A percentile compares a stretch with the other conserved stretches of the same genome.
These are phyloP conservation scores for Paecilomyces fulvus DNA, from an alignment of 2,329 filamentous ascomycete species.

Conservation along the genomic window DNA sequence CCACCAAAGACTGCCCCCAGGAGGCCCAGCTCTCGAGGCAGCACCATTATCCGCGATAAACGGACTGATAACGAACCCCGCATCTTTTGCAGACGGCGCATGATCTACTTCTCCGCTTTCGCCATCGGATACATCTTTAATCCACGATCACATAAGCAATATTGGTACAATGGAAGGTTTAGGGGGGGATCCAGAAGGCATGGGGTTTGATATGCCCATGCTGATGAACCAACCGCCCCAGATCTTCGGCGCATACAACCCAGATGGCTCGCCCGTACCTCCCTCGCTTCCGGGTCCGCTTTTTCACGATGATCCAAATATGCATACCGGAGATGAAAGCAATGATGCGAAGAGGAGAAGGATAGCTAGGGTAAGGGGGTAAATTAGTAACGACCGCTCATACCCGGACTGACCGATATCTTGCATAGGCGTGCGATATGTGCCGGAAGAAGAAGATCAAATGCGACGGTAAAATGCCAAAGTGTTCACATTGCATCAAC, in stretches of 20 bases:
- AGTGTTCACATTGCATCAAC: slow-evolving; percentile 92
- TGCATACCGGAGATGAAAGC: slow-evolving; percentile 42
- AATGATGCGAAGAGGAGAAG: slow-evolving; percentile 82
- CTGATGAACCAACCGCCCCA: slow-evolving; percentile 58
- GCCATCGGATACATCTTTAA: background rate
- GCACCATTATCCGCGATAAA: slow-evolving; percentile 1
- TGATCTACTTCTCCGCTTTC: background rate
- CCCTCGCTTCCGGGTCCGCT: slow-evolving; percentile 37
- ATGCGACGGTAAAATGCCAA: slow-evolving; percentile 90
- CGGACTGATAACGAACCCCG: background rate
- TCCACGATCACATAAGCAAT: background rate
- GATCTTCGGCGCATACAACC: slow-evolving; percentile 57
- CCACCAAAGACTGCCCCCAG: background rate
- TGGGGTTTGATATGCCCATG: slow-evolving; percentile 40
- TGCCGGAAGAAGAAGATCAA: slow-evolving; percentile 92
- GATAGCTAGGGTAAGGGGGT: slow-evolving; percentile 66
- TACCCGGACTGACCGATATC: slow-evolving; percentile 4
- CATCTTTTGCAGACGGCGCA: background rate
- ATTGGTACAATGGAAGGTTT: slow-evolving; percentile 23
- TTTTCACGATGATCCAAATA: slow-evolving; percentile 37
- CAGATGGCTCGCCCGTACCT: slow-evolving; percentile 52
- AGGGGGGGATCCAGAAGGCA: slow-evolving; percentile 28
- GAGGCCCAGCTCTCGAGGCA: background rate
- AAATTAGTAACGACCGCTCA: slow-evolving; percentile 1
- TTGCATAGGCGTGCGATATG: slow-evolving; percentile 76